Conservation (phyloP, 2,329 filamentous ascomycete species). For the Rachicladosporium sp. region DNA sequence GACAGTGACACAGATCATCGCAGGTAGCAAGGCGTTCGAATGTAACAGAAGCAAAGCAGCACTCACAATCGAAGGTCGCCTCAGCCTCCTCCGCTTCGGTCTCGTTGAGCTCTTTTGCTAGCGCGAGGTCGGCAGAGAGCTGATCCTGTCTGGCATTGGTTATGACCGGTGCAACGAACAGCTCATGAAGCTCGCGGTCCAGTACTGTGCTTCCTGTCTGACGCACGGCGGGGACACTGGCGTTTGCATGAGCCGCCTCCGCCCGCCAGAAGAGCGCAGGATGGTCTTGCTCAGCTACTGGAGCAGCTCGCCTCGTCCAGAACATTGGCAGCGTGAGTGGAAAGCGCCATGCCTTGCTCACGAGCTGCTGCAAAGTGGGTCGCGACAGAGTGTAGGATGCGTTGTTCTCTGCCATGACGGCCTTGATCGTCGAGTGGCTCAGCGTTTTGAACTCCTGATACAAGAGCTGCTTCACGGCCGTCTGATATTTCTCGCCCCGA, state of each 20-base stretch:
- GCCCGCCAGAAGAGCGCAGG: conserved; percentile 51
- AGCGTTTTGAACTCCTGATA: conserved; percentile 66
- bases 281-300: conserved; percentile 43
- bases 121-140: conserved; percentile 25
- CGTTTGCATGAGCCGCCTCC: conserved; percentile 36
- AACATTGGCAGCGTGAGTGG: conserved; percentile 50
- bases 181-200: conserved; percentile 37
- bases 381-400: conserved; percentile 64
- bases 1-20: conserved; percentile 53
- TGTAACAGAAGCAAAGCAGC: conserved; percentile 58
- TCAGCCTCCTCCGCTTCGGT: conserved; percentile 34
- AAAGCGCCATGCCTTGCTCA: conserved; percentile 65
- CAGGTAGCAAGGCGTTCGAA: conserved; percentile 67
- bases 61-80: conserved; percentile 56
- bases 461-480: conserved; percentile 54
- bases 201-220: conserved; percentile 50
- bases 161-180: conserved; percentile 31
- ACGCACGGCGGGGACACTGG: conserved; percentile 49
- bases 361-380: conserved; percentile 54
- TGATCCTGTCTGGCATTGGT: conserved; percentile 27
- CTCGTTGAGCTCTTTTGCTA: conserved; percentile 37
- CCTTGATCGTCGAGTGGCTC: conserved; percentile 60
- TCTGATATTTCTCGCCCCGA: conserved; percentile 53
- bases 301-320: conserved; percentile 51
- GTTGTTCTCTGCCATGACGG: conserved; percentile 69